Conservation (phyloP, 805 yeast species). For the Candida alai region DNA sequence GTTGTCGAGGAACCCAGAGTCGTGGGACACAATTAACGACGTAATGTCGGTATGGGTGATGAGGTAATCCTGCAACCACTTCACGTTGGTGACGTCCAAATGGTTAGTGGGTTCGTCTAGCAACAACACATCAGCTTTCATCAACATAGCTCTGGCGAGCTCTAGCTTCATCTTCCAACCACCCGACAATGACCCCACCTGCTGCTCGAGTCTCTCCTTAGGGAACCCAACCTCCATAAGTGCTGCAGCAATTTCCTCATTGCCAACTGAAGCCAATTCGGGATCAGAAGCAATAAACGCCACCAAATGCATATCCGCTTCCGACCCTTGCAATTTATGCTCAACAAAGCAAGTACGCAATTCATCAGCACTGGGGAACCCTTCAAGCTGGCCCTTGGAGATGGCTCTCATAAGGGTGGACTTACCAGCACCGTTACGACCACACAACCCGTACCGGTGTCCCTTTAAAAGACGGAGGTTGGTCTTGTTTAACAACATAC, state of each 20-base stretch:
- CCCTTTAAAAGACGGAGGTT: slow-evolving; percentile 84
- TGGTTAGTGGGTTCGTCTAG: slow-evolving; percentile 99
- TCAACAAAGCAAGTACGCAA: slow-evolving; percentile 94
- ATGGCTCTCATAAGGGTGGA: slow-evolving; percentile 96
- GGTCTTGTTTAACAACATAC: slow-evolving; percentile 94
- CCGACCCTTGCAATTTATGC: slow-evolving; percentile 93
- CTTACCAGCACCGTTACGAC: slow-evolving; percentile 98
- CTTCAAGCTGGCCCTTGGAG: slow-evolving; percentile 94
- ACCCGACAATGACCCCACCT: slow-evolving; percentile 93
- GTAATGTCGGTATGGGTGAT: slow-evolving; percentile 82
- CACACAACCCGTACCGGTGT: slow-evolving; percentile 96
- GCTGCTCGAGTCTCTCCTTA: slow-evolving; percentile 82
- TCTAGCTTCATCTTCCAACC: slow-evolving; percentile 99
- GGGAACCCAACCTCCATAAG: slow-evolving; percentile 86
- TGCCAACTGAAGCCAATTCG: slow-evolving; percentile 61
- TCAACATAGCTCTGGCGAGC: slow-evolving; percentile 97
- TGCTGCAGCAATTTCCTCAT: slow-evolving; percentile 71
- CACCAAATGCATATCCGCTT: slow-evolving; percentile 86
- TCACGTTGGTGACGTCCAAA: slow-evolving; percentile 89
- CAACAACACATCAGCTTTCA: slow-evolving; percentile 92
- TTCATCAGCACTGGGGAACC: slow-evolving; percentile 87
- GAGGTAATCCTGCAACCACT: slow-evolving; percentile 90
- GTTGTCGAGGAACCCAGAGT: slow-evolving; percentile 90
- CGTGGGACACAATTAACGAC: slow-evolving; percentile 94
- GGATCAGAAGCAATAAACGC: slow-evolving; percentile 87